Conservation (phyloP, 2,329 filamentous ascomycete species). For the Shiraia bambusicola region DNA sequence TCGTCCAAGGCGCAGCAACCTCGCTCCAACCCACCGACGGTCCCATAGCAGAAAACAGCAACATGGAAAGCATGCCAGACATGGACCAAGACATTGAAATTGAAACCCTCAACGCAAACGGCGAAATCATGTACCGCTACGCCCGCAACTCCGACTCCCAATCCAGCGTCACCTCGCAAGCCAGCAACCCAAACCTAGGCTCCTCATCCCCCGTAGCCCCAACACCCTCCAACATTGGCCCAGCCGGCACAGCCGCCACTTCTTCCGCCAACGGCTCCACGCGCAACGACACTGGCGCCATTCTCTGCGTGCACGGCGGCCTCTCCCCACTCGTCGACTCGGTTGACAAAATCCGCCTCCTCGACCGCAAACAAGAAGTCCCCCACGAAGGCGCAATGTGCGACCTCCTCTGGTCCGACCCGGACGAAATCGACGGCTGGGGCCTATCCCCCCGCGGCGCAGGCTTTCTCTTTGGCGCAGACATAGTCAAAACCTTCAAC, state of each 20-base stretch:
- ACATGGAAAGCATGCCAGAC: conserved; percentile 51
- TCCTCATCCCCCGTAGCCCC: conserved; percentile 42
- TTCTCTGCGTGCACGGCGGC: conserved; percentile 94
- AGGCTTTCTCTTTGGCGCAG: conserved; percentile 91
- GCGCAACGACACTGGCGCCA: conserved; percentile 63
- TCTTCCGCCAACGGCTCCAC: conserved; percentile 60
- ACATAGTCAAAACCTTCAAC: conserved; percentile 94
- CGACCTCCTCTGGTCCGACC: conserved; percentile 95
- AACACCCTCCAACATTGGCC: conserved; percentile 61
- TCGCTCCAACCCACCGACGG: conserved; percentile 63
- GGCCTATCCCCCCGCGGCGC: conserved; percentile 90
- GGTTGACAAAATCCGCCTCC: conserved; percentile 90
- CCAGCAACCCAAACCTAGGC: conserved; percentile 35
- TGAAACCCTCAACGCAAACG: conserved; percentile 84
- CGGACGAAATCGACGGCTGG: conserved; percentile 97
- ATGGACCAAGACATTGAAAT: conserved; percentile 80
- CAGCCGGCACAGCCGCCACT: conserved; percentile 78
- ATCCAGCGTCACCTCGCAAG: conserved; percentile 37
- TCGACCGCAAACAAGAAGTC: conserved; percentile 94
- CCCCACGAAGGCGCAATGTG: conserved; percentile 99
- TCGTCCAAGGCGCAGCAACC: conserved; percentile 80
- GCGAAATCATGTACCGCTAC: conserved; percentile 74
- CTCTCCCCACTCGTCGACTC: conserved; percentile 88
- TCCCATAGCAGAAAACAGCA: conserved; percentile 53
- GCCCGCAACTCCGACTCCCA: conserved; percentile 51